Evolutionary conservation across 1,284 basidiomycete species (phyloP).

Genomic region (Microbotryum lychnidis-dioicae): DNA sequence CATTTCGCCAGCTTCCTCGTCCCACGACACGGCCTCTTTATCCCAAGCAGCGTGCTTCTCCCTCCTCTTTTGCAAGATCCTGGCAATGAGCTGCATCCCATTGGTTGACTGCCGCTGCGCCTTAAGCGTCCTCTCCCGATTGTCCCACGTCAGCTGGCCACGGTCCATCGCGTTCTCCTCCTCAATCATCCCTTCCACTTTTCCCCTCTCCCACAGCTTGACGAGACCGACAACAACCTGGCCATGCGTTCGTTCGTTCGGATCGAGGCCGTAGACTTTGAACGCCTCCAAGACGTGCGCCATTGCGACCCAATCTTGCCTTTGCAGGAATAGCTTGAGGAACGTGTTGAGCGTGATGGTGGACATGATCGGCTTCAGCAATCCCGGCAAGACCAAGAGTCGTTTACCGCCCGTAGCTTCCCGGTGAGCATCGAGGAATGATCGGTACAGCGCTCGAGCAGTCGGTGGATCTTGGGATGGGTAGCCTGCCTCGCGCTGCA

Average conservation of each 20-base stretch:
- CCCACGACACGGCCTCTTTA: not conserved
- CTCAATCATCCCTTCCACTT: not conserved
- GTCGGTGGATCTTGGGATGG: too few relatives aligned
- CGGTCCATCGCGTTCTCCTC: not conserved
- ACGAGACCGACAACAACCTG: slow-evolving; percentile 26
- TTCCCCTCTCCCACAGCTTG: slow-evolving; percentile 20
- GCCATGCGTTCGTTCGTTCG: slow-evolving; percentile 18
- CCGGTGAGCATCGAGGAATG: too few relatives aligned
- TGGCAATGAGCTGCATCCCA: slow-evolving; percentile 9
- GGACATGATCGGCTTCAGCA: not conserved
- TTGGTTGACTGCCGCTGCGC: not conserved
- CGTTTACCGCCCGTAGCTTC: too few relatives aligned
- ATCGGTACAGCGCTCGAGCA: too few relatives aligned
- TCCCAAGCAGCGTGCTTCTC: not conserved
- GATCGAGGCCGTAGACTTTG: slow-evolving; percentile 17
- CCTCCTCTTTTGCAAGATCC: slow-evolving; percentile 13
- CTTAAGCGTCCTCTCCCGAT: not conserved
- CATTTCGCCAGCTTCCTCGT: not conserved
- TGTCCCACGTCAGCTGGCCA: not conserved
- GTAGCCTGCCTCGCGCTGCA: too few relatives aligned
- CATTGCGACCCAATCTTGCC: slow-evolving; percentile 14
- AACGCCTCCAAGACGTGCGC: slow-evolving; percentile 25
- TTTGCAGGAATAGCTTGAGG: not conserved
- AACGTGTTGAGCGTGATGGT: slow-evolving; percentile 1
- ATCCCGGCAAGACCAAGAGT: too few relatives aligned